A percentile compares a stretch with the other conserved stretches of the same genome.
Evolutionary conservation across 305 asterid genomes (phyloP).

Genomic region (Stenogyne calaminthoides): DNA sequence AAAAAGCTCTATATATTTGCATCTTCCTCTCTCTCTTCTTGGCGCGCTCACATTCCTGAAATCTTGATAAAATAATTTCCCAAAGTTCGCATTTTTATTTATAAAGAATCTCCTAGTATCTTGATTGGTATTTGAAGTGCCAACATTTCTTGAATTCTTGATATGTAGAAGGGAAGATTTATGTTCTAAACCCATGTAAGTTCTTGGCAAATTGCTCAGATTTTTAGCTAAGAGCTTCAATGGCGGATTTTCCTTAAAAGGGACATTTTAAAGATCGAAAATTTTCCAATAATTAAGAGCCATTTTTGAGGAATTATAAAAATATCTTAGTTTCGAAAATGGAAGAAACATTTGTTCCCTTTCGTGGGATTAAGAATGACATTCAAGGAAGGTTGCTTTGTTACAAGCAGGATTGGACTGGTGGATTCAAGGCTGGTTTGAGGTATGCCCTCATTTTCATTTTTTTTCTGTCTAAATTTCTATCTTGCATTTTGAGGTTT

Average conservation of each 20-base stretch:
- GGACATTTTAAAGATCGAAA: neutral
- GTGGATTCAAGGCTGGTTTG: slow-evolving; percentile 83
- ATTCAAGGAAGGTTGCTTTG: slow-evolving; percentile 70
- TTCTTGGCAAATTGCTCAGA: slow-evolving; percentile 6
- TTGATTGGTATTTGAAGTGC: slow-evolving; percentile 8
- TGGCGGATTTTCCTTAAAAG: slow-evolving; percentile 2
- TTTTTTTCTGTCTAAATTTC: neutral
- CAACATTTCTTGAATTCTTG: neutral
- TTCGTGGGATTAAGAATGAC: slow-evolving; percentile 86
- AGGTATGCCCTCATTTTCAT: slow-evolving; percentile 42
- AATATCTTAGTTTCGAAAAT: slow-evolving; percentile 26
- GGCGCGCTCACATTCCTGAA: slow-evolving; percentile 34
- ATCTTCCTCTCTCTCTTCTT: slow-evolving; percentile 28
- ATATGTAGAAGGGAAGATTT: slow-evolving; percentile 12
- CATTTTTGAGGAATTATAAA: neutral
- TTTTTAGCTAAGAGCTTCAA: slow-evolving; percentile 7
- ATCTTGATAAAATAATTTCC: neutral
- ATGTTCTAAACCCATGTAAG: slow-evolving; percentile 18
- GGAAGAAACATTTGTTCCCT: slow-evolving; percentile 91
- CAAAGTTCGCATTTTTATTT: slow-evolving; percentile 24
- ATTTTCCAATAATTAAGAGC: neutral
- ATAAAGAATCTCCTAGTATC: neutral
- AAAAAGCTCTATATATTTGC: slow-evolving; percentile 38
- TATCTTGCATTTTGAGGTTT: neutral
- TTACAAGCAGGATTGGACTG: slow-evolving; percentile 92